Evolutionary conservation across 345 rosid genomes (phyloP).

Genomic region (Excoecaria cochinchinensis): DNA sequence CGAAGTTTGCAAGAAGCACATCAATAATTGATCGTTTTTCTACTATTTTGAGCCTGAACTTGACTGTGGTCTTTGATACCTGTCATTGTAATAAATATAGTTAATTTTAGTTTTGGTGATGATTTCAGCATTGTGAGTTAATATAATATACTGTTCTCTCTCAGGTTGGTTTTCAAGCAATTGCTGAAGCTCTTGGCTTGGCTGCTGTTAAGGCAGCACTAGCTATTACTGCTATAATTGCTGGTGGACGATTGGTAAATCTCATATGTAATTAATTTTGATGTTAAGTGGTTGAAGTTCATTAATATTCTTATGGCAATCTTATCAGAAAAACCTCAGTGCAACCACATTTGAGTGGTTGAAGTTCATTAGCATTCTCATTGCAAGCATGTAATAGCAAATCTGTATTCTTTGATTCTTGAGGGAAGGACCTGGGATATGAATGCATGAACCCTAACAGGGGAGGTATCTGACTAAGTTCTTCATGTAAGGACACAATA

Average conservation of each 20-base stretch:
- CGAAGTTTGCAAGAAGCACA: neutral
- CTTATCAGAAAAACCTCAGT: too few species aligned
- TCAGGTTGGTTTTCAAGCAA: constrained; percentile 96
- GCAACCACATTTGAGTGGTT: constrained; percentile 11
- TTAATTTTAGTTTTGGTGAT: constrained; percentile 11
- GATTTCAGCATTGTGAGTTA: constrained; percentile 11
- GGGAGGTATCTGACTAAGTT: neutral
- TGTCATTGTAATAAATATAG: neutral
- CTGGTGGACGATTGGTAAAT: constrained; percentile 95
- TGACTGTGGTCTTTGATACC: constrained; percentile 1
- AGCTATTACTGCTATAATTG: constrained; percentile 94
- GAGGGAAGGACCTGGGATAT: neutral
- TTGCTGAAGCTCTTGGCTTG: constrained; percentile 96
- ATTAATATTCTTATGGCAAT: constrained; percentile 12
- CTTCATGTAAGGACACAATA: constrained; percentile 5
- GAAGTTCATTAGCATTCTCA: constrained; percentile 17
- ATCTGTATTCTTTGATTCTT: neutral
- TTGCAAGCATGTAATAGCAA: constrained; percentile 7
- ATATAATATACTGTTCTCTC: constrained; percentile 32
- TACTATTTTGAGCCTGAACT: neutral
- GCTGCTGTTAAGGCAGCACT: constrained; percentile 95
- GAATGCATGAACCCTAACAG: neutral
- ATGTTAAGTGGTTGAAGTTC: constrained; percentile 11
- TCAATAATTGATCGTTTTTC: neutral
- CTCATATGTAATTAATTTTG: constrained; percentile 18